These are phyloP conservation scores for Pythium folliculosum DNA, from an alignment of 352 stramenopile genomes.

Conservation along the genomic window DNA sequence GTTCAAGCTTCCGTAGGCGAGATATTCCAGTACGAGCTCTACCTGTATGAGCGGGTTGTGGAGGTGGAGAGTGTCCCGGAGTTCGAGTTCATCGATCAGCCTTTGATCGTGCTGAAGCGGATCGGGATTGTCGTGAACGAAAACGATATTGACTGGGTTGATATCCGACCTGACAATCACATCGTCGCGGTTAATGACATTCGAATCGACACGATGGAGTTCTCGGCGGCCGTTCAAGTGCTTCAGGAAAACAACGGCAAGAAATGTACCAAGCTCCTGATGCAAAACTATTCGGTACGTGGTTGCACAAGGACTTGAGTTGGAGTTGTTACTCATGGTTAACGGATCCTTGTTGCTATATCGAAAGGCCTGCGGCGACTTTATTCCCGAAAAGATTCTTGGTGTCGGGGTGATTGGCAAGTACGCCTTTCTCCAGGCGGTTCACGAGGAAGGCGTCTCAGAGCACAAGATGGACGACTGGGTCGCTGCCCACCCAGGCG, in stretches of 20 bases:
- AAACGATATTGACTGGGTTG: slow-evolving; percentile 80
- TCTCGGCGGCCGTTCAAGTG: slow-evolving; percentile 70
- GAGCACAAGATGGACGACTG: slow-evolving; percentile 68
- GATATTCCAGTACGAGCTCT: slow-evolving; percentile 90
- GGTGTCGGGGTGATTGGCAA: slow-evolving; percentile 80
- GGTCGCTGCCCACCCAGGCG: slow-evolving; percentile 27
- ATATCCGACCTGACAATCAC: slow-evolving; percentile 79
- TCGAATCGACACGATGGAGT: slow-evolving; percentile 83
- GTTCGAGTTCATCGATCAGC: slow-evolving; percentile 88
- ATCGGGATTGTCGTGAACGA: slow-evolving; percentile 76
- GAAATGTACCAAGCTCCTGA: slow-evolving; percentile 84
- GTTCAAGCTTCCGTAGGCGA: slow-evolving; percentile 83
- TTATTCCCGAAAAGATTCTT: slow-evolving; percentile 88
- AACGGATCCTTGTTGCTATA: background rate
- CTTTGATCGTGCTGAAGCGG: slow-evolving; percentile 82
- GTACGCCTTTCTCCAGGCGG: slow-evolving; percentile 72
- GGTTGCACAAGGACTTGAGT: background rate
- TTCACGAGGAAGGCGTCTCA: slow-evolving; percentile 44
- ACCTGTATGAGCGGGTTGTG: slow-evolving; percentile 86
- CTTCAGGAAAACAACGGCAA: slow-evolving; percentile 87
- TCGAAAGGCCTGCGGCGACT: slow-evolving; percentile 68
- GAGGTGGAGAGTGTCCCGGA: slow-evolving; percentile 86
- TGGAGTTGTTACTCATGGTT: background rate
- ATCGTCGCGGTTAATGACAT: slow-evolving; percentile 89
- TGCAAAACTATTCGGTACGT: slow-evolving; percentile 83